Conservation (phyloP, 2,329 filamentous ascomycete species). For the Cladosporium sp. region DNA sequence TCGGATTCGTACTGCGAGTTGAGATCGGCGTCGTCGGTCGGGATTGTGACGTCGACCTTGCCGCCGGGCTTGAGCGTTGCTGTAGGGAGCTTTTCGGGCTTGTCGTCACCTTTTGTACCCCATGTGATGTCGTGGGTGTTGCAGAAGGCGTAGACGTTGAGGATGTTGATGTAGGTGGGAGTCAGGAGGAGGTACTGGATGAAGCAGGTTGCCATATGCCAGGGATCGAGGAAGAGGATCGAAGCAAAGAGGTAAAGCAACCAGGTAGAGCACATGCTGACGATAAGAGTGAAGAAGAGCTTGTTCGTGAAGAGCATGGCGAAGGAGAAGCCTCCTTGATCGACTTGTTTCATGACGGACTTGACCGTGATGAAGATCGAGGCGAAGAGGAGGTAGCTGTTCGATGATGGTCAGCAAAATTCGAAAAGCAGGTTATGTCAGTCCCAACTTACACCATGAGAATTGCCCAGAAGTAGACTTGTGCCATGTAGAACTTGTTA, state of each 20-base stretch:
- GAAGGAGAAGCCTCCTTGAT: slow-evolving; percentile 64
- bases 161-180: slow-evolving; percentile 95
- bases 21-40: slow-evolving; percentile 88
- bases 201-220: slow-evolving; percentile 97
- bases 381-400: slow-evolving; percentile 86
- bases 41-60: slow-evolving; percentile 85
- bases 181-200: slow-evolving; percentile 92
- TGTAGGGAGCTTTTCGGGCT: slow-evolving; percentile 83
- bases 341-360: slow-evolving; percentile 73
- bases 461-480: slow-evolving; percentile 97
- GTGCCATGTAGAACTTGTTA: slow-evolving; percentile 89
- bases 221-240: slow-evolving; percentile 93
- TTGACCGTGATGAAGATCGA: slow-evolving; percentile 91
- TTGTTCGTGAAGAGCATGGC: slow-evolving; percentile 77
- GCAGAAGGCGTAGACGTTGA: slow-evolving; percentile 99
- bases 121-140: slow-evolving; percentile 97
- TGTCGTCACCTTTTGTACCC: slow-evolving; percentile 98
- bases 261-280: slow-evolving; percentile 89
- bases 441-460: slow-evolving; percentile 75
- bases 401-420: slow-evolving; percentile 4
- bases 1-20: slow-evolving; percentile 94
- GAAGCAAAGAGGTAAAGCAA: slow-evolving; percentile 90
- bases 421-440: background rate
- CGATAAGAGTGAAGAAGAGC: slow-evolving; percentile 89
- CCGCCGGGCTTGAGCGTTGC: slow-evolving; percentile 90